Evolutionary conservation across 75 land plant genomes (phyloP).

Genomic region (Pinus taeda): DNA sequence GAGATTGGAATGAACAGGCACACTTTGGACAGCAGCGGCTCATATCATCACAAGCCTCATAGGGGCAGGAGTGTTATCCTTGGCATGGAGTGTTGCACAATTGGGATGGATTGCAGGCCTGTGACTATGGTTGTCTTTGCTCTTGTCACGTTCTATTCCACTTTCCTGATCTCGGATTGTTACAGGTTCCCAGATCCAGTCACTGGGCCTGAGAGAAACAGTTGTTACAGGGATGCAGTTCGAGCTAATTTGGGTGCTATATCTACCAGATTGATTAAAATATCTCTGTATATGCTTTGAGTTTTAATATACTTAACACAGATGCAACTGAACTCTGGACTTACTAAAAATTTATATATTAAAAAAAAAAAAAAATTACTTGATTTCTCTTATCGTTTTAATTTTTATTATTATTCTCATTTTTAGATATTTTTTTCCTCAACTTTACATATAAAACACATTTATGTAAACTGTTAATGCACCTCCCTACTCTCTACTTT

Average conservation of each 20-base stretch:
- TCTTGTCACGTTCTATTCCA: constrained; percentile 29
- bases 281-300: no score
- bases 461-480: no score
- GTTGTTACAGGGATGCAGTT: constrained; percentile 63
- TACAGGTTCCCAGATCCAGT: constrained; percentile 58
- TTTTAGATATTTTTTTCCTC: no score
- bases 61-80: constrained; percentile 62
- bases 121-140: constrained; percentile 35
- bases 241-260: constrained; percentile 41
- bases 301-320: no score
- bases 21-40: constrained; percentile 23
- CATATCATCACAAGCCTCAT: constrained; percentile 62
- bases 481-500: no score
- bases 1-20: constrained; percentile 2
- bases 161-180: constrained; percentile 37
- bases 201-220: constrained; percentile 31
- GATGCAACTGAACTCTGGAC: no score
- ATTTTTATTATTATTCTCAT: no score
- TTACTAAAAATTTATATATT: no score
- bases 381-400: no score
- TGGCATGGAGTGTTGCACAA: constrained; percentile 65
- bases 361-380: no score
- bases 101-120: constrained; percentile 65
- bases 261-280: no score
- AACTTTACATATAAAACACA: no score